Base-by-base conservation (phyloP, 768 basidiomycete species). In the Leccinellum albellum region DNA sequence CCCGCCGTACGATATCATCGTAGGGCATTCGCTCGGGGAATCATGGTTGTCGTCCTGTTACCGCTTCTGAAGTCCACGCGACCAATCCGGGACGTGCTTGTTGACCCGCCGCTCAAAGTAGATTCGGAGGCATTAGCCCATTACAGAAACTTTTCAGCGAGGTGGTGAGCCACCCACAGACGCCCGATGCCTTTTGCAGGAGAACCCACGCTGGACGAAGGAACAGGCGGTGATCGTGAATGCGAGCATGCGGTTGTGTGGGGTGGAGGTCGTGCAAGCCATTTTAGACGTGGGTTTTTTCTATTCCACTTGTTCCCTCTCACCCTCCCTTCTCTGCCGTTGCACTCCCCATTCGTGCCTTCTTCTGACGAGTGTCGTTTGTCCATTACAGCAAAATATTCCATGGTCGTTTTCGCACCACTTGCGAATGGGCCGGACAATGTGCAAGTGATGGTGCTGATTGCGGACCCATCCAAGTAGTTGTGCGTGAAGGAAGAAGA, bases 21-120 rank as follows among this genome's bases (percentile, higher is more conserved):
- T 67, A 6, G 67, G 63, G 4, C 51, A 62, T 33, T 71, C 68
- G 12, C 44, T 67, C 6, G 70, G 70, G 4, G 51, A 4, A 0
- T 67, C 4, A 47, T 65, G 8, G 52, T 50, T 28, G 4, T 53
- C 4, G 44, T 54, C 8, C 55, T 70, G 14, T 23, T 71, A 0
- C 55, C 56, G 21, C 23, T 60, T 10, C 48, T 71, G 32, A 56
- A 59, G 6, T 50, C 58, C 14, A 20, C 60, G 1, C 57, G 28
- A 13, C 29, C 51, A 0, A 48, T 63, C 44, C 54, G 33, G 0
- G 61, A 64, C 28, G 35, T 70, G 29, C 57, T 71, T 10, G 23
- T 62, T 13, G 69, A 70, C 9, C 59, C 64, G 1, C 64, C 64
- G 3, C 50, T 66, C 15, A 47, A 61, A 29, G 12, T 5, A 14